A percentile compares a stretch with the other conserved stretches of the same genome.
Evolutionary conservation across 2,329 filamentous ascomycete species (phyloP).

Genomic region (Neobulgaria alba): DNA sequence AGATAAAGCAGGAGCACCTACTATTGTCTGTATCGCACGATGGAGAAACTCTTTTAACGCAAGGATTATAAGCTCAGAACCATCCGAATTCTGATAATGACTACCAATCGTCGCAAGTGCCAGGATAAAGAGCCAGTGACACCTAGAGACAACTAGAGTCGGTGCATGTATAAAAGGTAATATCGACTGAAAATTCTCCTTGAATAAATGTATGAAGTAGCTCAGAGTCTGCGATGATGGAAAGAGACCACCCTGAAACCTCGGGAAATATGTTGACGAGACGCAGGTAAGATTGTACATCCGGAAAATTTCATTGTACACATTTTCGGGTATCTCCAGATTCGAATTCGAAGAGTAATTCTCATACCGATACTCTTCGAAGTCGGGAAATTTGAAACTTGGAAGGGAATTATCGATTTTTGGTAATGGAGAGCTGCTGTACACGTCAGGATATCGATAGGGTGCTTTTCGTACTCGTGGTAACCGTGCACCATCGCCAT

Average conservation of each 20-base stretch:
- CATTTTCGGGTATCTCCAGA: slow-evolving; percentile 8
- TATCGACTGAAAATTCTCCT: slow-evolving; percentile 32
- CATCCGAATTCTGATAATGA: slow-evolving; percentile 25
- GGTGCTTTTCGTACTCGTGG: slow-evolving; percentile 18
- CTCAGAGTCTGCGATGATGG: slow-evolving; percentile 12
- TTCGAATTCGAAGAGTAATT: not conserved
- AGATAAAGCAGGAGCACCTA: slow-evolving; percentile 13
- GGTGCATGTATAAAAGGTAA: slow-evolving; percentile 34
- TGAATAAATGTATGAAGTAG: slow-evolving; percentile 30
- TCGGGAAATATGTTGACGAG: slow-evolving; percentile 9
- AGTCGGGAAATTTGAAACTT: slow-evolving; percentile 10
- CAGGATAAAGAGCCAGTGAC: slow-evolving; percentile 33
- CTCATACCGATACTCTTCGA: slow-evolving; percentile 2
- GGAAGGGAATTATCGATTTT: not conserved
- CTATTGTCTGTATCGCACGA: slow-evolving; percentile 30
- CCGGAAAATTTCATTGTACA: slow-evolving; percentile 14
- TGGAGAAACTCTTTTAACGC: slow-evolving; percentile 36
- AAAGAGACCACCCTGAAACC: slow-evolving; percentile 11
- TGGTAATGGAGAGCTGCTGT: slow-evolving; percentile 1
- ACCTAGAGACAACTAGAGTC: slow-evolving; percentile 30
- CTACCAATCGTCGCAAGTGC: slow-evolving; percentile 34
- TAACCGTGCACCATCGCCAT: slow-evolving; percentile 21
- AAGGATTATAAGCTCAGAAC: slow-evolving; percentile 25
- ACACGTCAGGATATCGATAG: slow-evolving; percentile 10
- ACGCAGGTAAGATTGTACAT: slow-evolving; percentile 16